These are phyloP conservation scores for Ceratocystis smalleyi DNA, from an alignment of 2,329 filamentous ascomycete species.

Conservation along the genomic window DNA sequence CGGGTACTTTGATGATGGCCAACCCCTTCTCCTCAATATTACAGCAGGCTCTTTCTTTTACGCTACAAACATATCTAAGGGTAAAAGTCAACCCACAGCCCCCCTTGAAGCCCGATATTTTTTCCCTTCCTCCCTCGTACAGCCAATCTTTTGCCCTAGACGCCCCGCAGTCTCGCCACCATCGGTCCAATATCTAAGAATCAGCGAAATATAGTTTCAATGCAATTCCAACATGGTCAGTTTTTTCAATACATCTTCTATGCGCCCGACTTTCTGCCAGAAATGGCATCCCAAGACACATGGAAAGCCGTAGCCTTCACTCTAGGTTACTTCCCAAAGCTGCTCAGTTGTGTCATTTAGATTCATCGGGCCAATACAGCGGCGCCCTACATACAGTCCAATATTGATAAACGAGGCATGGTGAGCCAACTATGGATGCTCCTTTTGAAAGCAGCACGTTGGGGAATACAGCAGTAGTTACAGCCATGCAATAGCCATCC, in stretches of 20 bases:
- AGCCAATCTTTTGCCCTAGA: constrained; percentile 6
- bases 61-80: neutral
- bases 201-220: neutral
- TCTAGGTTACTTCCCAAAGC: neutral
- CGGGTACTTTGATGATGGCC: too few species aligned
- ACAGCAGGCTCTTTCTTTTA: neutral
- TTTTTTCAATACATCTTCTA: neutral
- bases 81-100: neutral
- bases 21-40: neutral
- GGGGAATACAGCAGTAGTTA: too few species aligned
- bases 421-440: too few species aligned
- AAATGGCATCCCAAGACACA: too few species aligned
- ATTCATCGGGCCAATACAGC: neutral
- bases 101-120: neutral
- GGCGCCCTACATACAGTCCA: neutral
- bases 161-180: neutral
- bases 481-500: too few species aligned
- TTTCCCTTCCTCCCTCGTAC: neutral
- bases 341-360: neutral
- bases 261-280: neutral
- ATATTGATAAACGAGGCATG: too few species aligned
- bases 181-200: neutral
- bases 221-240: neutral
- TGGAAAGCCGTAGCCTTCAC: too few species aligned
- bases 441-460: too few species aligned